Percentiles rank a stretch among this genome's conserved stretches.
Evolutionary conservation across 2,329 filamentous ascomycete species (phyloP).

Genomic region (Penicillium sp.): DNA sequence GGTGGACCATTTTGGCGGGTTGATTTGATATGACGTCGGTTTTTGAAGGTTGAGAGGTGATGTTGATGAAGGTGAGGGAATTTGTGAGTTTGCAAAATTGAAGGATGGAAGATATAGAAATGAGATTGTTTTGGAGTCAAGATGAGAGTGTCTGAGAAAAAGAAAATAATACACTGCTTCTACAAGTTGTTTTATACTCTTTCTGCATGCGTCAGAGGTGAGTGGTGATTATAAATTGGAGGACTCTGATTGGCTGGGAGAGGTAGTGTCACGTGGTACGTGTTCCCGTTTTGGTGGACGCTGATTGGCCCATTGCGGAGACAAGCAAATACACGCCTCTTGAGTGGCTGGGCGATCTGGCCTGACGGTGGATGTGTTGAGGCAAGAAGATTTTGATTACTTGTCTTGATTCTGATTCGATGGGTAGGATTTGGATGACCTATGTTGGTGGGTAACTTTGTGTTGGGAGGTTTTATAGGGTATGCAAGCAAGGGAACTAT

Average conservation of each 20-base stretch:
- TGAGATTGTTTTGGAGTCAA: background rate
- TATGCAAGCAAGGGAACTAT: constrained; percentile 2
- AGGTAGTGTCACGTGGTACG: background rate
- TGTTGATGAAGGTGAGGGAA: background rate
- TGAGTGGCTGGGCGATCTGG: constrained; percentile 1
- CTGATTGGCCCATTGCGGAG: constrained; percentile 15
- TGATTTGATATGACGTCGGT: constrained; percentile 4
- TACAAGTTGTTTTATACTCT: constrained; percentile 16
- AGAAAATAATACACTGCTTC: background rate
- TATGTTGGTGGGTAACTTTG: background rate
- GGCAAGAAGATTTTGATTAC: constrained; percentile 8
- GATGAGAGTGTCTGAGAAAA: background rate
- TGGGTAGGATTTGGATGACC: background rate
- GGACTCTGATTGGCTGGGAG: constrained; percentile 26
- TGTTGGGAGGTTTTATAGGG: background rate
- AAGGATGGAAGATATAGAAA: background rate
- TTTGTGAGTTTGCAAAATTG: background rate
- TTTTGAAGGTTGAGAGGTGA: background rate
- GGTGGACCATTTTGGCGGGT: constrained; percentile 46
- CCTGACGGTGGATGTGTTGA: background rate
- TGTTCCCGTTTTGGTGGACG: background rate
- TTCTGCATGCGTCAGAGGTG: constrained; percentile 20
- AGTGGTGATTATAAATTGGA: constrained; percentile 28
- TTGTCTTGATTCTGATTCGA: constrained; percentile 15
- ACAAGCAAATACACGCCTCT: background rate